phyloP scores from a whole-genome alignment of 768 basidiomycete genomes.

The Lentinula sp. region DNA sequence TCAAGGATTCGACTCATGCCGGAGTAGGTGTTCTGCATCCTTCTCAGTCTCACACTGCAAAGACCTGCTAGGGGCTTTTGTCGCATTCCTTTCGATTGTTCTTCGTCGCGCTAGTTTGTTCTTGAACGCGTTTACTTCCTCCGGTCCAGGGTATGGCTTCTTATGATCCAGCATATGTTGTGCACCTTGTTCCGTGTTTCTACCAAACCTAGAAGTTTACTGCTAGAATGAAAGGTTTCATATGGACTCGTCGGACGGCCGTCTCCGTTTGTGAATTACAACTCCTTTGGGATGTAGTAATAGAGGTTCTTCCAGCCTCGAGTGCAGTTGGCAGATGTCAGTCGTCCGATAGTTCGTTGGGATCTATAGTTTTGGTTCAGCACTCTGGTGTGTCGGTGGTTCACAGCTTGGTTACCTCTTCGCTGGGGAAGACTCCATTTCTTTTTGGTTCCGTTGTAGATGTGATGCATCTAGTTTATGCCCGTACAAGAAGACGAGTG shows the following conservation, averaged over 20 bases:
- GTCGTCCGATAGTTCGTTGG: background rate
- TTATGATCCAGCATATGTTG: background rate
- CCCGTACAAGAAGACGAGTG: background rate
- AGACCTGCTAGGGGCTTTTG: background rate
- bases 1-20: background rate
- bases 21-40: background rate
- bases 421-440: background rate
- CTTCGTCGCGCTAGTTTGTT: conserved; percentile 5
- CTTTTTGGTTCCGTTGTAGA: background rate
- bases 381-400: conserved; percentile 2
- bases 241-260: background rate
- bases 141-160: background rate
- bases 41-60: background rate
- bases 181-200: background rate
- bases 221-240: background rate
- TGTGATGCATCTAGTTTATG: background rate
- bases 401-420: background rate
- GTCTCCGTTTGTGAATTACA: background rate
- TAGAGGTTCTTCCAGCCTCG: conserved; percentile 6
- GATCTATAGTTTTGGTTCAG: background rate
- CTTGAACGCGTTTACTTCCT: background rate
- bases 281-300: conserved; percentile 3
- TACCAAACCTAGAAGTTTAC: background rate
- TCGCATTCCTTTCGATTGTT: background rate
- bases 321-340: background rate